Base-by-base conservation (phyloP, 1,284 basidiomycete genomes). In the Puccinia coronata region DNA sequence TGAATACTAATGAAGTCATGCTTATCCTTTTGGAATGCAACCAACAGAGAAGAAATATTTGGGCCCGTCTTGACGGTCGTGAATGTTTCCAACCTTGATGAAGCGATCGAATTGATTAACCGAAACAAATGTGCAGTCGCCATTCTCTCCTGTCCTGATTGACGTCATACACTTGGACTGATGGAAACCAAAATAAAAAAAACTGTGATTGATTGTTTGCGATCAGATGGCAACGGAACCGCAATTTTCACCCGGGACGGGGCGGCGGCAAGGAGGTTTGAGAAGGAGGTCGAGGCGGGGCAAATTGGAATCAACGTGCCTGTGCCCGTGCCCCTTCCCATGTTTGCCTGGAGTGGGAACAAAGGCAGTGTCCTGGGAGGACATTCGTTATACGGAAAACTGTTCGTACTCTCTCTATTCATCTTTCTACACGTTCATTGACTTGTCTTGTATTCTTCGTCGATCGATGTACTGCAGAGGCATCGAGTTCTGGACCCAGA, bases 231-330 rank as follows among this genome's bases (percentile, higher is more conserved):
- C 2, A 98, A 98, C 86, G 96, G 96, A 41, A 91, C 95, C n/a
- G 93, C 95, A 31, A 95, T 98, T 85, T 98, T 98, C 87, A 99
- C 96, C 43, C 93, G 96, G 87, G 94, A 92, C 70, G 96, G 96
- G n/a, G 93, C 96, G 43, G 95, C 95, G 9, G 96, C 95, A 28
- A 91, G 96, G 82, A 93, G 93, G 87, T 99, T 97, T 83, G 96
- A 99, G 88, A 90, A 89, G 65, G 90, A 92, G 82, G 91, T 96
- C 82, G 93, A 98, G 83, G 92, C 94, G 73, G 96, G 96, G 59
- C 95, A 98, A 87, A 84, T 87, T 43, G 87, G 87, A 61, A 91
- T 99, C 87, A 98, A 99, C 85, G 92, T 96, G 1, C 92, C 96
- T 63, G 93, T 97, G 84, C 92, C 96, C 73, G 83, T 88, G 82